These are phyloP conservation scores for Penicillium capsulatum DNA, from an alignment of 2,329 filamentous ascomycete genomes.

Conservation along the genomic window DNA sequence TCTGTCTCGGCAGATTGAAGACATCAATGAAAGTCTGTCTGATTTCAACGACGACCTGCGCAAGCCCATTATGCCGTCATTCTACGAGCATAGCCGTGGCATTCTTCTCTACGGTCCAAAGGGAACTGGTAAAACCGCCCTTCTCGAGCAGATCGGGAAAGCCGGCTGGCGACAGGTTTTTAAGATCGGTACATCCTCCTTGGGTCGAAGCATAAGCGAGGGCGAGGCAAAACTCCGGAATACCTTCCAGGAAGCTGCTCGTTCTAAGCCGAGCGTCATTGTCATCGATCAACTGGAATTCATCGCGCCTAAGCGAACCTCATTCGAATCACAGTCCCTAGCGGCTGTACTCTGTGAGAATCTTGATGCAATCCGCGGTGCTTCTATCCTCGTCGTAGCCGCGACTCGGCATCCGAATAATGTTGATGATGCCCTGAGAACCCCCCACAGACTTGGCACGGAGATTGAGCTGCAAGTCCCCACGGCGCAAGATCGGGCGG, in stretches of 20 bases:
- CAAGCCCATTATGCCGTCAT: slow-evolving; percentile 38
- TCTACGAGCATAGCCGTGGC: slow-evolving; percentile 48
- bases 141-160: slow-evolving; percentile 64
- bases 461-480: slow-evolving; percentile 75
- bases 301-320: slow-evolving; percentile 58
- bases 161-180: slow-evolving; percentile 69
- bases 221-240: slow-evolving; percentile 58
- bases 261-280: slow-evolving; percentile 69
- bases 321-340: slow-evolving; percentile 41
- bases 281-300: slow-evolving; percentile 73
- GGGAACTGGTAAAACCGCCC: slow-evolving; percentile 77
- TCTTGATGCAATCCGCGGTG: slow-evolving; percentile 38
- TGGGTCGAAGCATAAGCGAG: slow-evolving; percentile 38
- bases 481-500: slow-evolving; percentile 63
- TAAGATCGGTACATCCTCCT: slow-evolving; percentile 35
- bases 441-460: slow-evolving; percentile 59
- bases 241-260: slow-evolving; percentile 64
- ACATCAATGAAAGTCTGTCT: slow-evolving; percentile 63
- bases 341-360: slow-evolving; percentile 40
- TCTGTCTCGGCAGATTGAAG: slow-evolving; percentile 58
- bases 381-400: slow-evolving; percentile 67
- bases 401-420: slow-evolving; percentile 69
- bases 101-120: slow-evolving; percentile 75
- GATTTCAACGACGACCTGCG: slow-evolving; percentile 46
- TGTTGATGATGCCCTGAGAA: slow-evolving; percentile 65